Evolutionary conservation across 179 eudicot species (phyloP).

Genomic region (Dionaea muscipula): DNA sequence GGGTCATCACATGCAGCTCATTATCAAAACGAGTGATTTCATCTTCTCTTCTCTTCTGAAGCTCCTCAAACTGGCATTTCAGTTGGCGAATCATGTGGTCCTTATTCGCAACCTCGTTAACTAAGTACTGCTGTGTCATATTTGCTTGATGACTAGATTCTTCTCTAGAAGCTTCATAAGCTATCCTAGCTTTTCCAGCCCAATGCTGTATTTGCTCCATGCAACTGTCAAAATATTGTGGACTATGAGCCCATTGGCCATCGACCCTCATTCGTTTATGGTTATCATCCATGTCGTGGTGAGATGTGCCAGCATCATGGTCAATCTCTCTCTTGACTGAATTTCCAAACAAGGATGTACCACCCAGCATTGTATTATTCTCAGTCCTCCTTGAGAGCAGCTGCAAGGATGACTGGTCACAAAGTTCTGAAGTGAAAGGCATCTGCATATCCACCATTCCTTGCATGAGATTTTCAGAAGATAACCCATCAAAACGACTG

Average conservation of each 20-base stretch:
- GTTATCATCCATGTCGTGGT: constrained; percentile 22
- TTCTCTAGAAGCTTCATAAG: constrained; percentile 26
- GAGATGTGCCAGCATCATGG: constrained; percentile 6
- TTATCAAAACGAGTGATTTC: constrained; percentile 48
- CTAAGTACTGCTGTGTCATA: constrained; percentile 23
- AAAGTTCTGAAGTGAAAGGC: constrained; percentile 26
- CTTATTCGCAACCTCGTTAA: constrained; percentile 28
- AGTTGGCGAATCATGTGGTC: constrained; percentile 36
- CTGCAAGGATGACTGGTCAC: constrained; percentile 35
- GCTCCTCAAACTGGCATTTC: constrained; percentile 35
- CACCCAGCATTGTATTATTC: constrained; percentile 24
- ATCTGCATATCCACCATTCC: constrained; percentile 39
- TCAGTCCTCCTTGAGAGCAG: constrained; percentile 29
- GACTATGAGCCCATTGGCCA: constrained; percentile 31
- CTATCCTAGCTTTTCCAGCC: constrained; percentile 32
- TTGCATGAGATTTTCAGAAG: constrained; percentile 42
- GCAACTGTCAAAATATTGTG: constrained; percentile 31
- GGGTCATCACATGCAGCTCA: constrained; percentile 60
- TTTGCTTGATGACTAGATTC: constrained; percentile 19
- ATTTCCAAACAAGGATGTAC: constrained; percentile 22
- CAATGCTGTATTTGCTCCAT: constrained; percentile 37
- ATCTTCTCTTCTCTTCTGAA: constrained; percentile 31
- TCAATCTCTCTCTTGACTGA: constrained; percentile 9
- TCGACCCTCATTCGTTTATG: constrained; percentile 50
- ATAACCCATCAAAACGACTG: constrained; percentile 24